phyloP scores from a whole-genome alignment of 2,329 filamentous ascomycete species.

The Shiraia bambusicola region DNA sequence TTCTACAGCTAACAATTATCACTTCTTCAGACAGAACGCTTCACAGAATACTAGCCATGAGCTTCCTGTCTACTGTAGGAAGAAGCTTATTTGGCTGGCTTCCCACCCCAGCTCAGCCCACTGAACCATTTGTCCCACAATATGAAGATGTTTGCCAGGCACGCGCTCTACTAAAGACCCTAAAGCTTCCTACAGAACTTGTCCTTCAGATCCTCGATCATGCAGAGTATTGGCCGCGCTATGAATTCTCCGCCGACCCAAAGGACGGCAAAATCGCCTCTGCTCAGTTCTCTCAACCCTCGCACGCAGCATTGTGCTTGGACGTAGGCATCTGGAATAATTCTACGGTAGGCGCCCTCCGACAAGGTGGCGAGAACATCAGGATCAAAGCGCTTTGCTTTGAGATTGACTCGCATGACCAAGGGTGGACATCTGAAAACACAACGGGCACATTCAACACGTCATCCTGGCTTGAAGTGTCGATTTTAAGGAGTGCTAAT shows the following conservation, averaged over 20 bases:
- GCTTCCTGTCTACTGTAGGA: conserved; percentile 1
- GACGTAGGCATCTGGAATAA: conserved; percentile 14
- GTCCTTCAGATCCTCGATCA: conserved; percentile 30
- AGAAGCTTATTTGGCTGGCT: conserved; percentile 6
- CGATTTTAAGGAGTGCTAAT: conserved; percentile 26
- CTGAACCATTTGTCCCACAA: conserved; percentile 8
- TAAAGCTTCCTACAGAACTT: conserved; percentile 33
- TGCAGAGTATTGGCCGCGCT: conserved; percentile 29
- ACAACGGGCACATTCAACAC: conserved; percentile 29
- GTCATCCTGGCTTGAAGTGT: conserved; percentile 38
- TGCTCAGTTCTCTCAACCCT: conserved; percentile 4
- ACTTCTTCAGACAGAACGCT: conserved; percentile 7
- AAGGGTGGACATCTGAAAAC: conserved; percentile 36
- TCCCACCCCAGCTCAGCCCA: neutral
- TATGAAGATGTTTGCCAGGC: conserved; percentile 28
- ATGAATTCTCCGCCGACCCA: conserved; percentile 2
- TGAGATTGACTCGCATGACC: conserved; percentile 26
- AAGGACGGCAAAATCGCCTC: neutral
- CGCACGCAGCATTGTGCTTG: conserved; percentile 20
- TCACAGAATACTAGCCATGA: conserved; percentile 2
- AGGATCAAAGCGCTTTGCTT: conserved; percentile 30
- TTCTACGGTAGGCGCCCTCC: conserved; percentile 5
- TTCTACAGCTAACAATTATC: no score
- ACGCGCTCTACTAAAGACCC: conserved; percentile 22
- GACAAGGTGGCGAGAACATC: conserved; percentile 12